phyloP scores from a whole-genome alignment of 768 basidiomycete genomes.

The Tulasnella sp. region DNA sequence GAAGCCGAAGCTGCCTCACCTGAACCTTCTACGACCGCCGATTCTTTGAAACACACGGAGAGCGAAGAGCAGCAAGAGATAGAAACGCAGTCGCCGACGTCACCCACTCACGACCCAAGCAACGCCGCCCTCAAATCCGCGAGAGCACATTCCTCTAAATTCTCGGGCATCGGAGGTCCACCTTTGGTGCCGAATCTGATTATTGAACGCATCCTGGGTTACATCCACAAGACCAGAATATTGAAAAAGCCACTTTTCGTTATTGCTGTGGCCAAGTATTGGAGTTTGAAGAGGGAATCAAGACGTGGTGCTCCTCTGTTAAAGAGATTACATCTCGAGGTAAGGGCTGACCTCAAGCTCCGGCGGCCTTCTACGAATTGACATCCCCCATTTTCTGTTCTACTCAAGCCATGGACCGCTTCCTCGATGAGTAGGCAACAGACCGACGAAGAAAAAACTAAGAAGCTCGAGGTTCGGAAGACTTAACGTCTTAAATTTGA shows the following conservation, averaged over 20 bases:
- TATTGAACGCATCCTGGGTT: conserved; percentile 70
- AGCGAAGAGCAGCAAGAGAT: background rate
- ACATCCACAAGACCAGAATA: conserved; percentile 64
- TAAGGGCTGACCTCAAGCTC: conserved; percentile 30
- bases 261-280: conserved; percentile 77
- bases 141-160: conserved; percentile 74
- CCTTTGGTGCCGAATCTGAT: conserved; percentile 86
- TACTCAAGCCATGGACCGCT: conserved; percentile 81
- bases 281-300: conserved; percentile 95
- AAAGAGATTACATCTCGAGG: conserved; percentile 87
- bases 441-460: conserved; percentile 75
- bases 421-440: conserved; percentile 56
- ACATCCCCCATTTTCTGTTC: background rate
- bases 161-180: conserved; percentile 81
- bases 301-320: conserved; percentile 88
- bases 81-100: background rate
- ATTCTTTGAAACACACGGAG: conserved; percentile 30
- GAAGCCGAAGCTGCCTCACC: conserved; percentile 33
- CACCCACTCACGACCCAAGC: conserved; percentile 38
- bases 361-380: background rate
- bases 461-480: conserved; percentile 70
- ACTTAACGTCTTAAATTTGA: background rate
- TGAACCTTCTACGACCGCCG: conserved; percentile 38
- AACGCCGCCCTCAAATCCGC: conserved; percentile 62
- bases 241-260: conserved; percentile 76